A percentile compares a stretch with the other conserved stretches of the same genome.
phyloP scores from a whole-genome alignment of 768 basidiomycete genomes.

The Hericium alpestre region DNA sequence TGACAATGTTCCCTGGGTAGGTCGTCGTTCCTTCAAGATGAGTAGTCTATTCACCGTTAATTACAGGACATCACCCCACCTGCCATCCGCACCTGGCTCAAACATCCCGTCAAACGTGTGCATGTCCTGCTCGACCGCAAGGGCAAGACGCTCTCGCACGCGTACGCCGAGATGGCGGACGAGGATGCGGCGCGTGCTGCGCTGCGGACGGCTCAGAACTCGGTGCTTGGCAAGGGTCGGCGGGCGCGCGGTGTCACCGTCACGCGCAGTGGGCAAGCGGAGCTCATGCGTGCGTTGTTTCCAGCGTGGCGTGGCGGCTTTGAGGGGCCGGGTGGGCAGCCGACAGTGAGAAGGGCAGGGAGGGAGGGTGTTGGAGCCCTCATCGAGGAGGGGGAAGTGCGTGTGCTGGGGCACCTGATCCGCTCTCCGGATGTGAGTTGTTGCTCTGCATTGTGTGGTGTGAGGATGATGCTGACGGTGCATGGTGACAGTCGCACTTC shows the following conservation, averaged over 20 bases:
- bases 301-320: constrained; percentile 74
- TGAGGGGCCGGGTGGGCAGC: constrained; percentile 40
- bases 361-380: constrained; percentile 52
- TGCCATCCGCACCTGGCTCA: constrained; percentile 57
- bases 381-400: constrained; percentile 57
- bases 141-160: constrained; percentile 79
- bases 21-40: constrained; percentile 15
- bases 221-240: constrained; percentile 66
- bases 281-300: constrained; percentile 75
- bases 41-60: neutral
- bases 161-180: constrained; percentile 64
- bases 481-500: constrained; percentile 57
- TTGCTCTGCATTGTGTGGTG: neutral
- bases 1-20: constrained; percentile 84
- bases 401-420: constrained; percentile 57
- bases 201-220: constrained; percentile 46
- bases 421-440: constrained; percentile 62
- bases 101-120: constrained; percentile 56
- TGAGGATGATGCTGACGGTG: neutral
- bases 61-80: constrained; percentile 74
- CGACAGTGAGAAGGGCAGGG: constrained; percentile 50
- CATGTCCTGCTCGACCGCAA: constrained; percentile 73
- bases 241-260: constrained; percentile 78
- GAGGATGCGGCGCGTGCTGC: constrained; percentile 56
- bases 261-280: constrained; percentile 69